A percentile compares a stretch with the other conserved stretches of the same genome.
Conservation (phyloP, 306 rosid genomes). For the Boehmeria nivea region DNA sequence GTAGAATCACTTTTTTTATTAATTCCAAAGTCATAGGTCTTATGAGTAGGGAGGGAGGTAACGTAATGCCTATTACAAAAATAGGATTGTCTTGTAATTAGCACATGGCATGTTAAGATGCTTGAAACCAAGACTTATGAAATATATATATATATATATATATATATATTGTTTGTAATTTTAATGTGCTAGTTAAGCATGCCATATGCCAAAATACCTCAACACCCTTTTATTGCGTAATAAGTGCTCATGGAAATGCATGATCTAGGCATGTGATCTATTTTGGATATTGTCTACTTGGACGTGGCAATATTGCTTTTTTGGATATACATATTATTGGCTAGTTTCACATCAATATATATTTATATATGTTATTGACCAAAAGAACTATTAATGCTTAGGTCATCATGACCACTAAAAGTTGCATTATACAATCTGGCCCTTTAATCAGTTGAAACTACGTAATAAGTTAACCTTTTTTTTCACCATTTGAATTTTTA, state of each 20-base stretch:
- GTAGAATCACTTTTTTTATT: not conserved
- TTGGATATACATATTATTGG: not conserved
- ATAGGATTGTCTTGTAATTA: conserved; percentile 1
- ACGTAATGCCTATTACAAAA: not conserved
- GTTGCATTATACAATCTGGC: not conserved
- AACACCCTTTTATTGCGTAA: conserved; percentile 8
- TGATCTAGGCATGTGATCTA: conserved; percentile 10
- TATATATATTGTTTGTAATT: too few species aligned
- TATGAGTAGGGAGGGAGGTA: not conserved
- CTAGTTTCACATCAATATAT: too few species aligned
- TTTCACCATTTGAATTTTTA: too few species aligned
- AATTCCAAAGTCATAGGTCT: not conserved
- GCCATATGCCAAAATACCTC: not conserved
- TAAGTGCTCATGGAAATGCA: not conserved
- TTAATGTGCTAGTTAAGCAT: too few species aligned
- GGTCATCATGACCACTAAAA: not conserved
- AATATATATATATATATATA: too few species aligned
- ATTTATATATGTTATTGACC: too few species aligned
- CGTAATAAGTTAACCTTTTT: not conserved
- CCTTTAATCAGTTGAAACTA: not conserved
- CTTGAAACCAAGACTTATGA: too few species aligned
- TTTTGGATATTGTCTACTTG: conserved; percentile 3
- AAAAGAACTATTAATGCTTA: too few species aligned
- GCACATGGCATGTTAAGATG: conserved; percentile 13
- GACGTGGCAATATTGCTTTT: not conserved